Evolutionary conservation across 805 yeast genomes (phyloP), one percentile per base, ranked within the genome.

Genomic region (Ogataea methanolica): DNA sequence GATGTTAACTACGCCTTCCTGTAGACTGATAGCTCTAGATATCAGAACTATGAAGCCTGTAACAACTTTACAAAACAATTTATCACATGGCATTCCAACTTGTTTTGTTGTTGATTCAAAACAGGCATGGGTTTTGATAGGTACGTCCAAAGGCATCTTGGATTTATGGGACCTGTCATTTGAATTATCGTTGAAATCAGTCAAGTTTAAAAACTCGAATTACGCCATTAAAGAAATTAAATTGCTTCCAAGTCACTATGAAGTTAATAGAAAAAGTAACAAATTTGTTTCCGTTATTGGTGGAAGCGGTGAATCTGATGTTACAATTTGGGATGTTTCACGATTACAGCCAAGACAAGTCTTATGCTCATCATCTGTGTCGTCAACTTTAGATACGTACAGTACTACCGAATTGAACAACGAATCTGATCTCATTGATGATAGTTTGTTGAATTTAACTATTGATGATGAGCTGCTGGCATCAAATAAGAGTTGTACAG

Each of bases 111-210:
- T 85, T 21, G 85, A 83, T 45, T 63, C 67, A 0, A 67, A 72
- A 15, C 63, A 60, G 35, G 68, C 76, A 5, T 88, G 96, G 88
- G 61, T 88, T 1, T 62, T 88, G 8, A 60, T 85, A 2, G 97
- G 97, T 0, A 88, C 97, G 0, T 68, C 78, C 0, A 76, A 75
- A 36, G 97, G 97, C 1, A 68, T 83, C 0, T 60, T 94, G 31
- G 82, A 81, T 52, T 65, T 92, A 15, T 90, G 96, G 96, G 97
- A 90, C 62, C 54, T 87, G 34, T 70, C 95, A 45, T 88, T 89
- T 61, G 73, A 73, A 34, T 49, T 85, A 0, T 68, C 76, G 38
- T 68, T 88, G 34, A 82, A 77, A 50, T 70, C 83, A 1, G 85
- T 89, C 81, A 75, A 76, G 9, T 73, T 88, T 40, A 76, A 73